Evolutionary conservation across 169 alveolate species (phyloP), one percentile per base, ranked within the genome.

Genomic region (Plasmodium coatneyi): DNA sequence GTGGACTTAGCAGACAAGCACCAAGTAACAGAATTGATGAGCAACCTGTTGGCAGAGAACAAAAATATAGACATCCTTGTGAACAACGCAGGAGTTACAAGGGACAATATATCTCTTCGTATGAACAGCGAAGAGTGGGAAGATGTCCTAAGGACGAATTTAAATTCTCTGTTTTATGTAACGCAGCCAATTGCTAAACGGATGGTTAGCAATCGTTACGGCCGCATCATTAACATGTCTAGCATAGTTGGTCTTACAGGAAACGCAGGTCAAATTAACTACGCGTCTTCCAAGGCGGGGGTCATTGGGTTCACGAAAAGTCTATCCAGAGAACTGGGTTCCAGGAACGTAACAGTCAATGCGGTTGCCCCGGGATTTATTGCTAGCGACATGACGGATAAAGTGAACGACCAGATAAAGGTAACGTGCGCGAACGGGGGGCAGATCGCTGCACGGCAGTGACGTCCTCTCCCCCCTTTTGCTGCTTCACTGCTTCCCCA

Each of bases 81-180:
- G 74, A 98, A 98, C 95, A 98, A 98, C 90, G 99, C 99, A 16
- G 99, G 99, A 14, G 97, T 98, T 54, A 93, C 98, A 9, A 95
- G 98, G 93, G 99, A 98, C 91, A 95, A 95, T 56, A 72, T 97
- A 30, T 95, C 97, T 84, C 71, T 95, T 70, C 96, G 98, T 43
- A 98, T 98, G 98, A 96, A 79, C n/a, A 98, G 96, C 9, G 92
- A 91, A 5, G 98, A 98, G 83, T 98, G 99, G 99, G 97, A 97
- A 72, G 93, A 97, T 52, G 97, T 98, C 78, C 92, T 97, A 95
- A 96, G 86, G 56, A 97, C 98, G 28, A 98, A 98, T 90, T 87
- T 97, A 74, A 97, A 96, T 83, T 95, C 97, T 16, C 60, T 95
- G 22, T 95, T 91, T 79, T 93, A 95, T 76, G 82, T 95, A 81